These are phyloP conservation scores for Calophaca sinica DNA, from an alignment of 306 rosid genomes.

Conservation along the genomic window DNA sequence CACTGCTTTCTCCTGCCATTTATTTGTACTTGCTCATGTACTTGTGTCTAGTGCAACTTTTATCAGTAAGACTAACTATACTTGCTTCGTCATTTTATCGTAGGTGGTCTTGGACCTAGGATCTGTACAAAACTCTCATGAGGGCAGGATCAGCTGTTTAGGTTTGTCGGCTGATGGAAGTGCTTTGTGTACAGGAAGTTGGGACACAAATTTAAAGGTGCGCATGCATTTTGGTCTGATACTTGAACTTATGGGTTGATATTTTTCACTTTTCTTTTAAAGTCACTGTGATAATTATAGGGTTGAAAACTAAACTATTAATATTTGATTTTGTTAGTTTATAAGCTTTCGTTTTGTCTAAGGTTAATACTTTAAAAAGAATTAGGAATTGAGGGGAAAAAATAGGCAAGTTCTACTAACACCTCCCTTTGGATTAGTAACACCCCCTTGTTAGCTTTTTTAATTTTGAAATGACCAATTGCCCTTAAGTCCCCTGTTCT, in stretches of 20 bases:
- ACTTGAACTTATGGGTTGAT: not conserved
- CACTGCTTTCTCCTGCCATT: slow-evolving; percentile 25
- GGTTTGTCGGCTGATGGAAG: slow-evolving; percentile 99
- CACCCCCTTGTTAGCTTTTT: no score
- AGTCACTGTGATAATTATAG: no score
- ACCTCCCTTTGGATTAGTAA: no score
- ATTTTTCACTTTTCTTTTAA: no score
- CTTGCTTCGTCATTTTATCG: slow-evolving; percentile 40
- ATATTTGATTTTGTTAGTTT: slow-evolving; percentile 8
- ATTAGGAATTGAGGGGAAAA: not conserved
- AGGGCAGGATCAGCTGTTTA: slow-evolving; percentile 77
- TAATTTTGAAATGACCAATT: no score
- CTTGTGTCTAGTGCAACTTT: slow-evolving; percentile 32
- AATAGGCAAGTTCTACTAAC: no score
- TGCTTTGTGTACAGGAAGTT: slow-evolving; percentile 99
- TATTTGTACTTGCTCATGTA: slow-evolving; percentile 26
- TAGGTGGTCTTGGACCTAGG: slow-evolving; percentile 94
- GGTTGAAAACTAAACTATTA: no score
- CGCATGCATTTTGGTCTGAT: slow-evolving; percentile 39
- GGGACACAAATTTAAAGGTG: slow-evolving; percentile 96
- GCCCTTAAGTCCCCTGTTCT: no score
- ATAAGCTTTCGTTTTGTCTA: not conserved
- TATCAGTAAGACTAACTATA: slow-evolving; percentile 9
- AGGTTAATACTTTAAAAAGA: not conserved
- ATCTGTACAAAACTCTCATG: slow-evolving; percentile 89